Evolutionary conservation across 768 basidiomycete genomes (phyloP), one percentile per base, ranked within the genome.

Genomic region (Mycena olivaceomarginata): DNA sequence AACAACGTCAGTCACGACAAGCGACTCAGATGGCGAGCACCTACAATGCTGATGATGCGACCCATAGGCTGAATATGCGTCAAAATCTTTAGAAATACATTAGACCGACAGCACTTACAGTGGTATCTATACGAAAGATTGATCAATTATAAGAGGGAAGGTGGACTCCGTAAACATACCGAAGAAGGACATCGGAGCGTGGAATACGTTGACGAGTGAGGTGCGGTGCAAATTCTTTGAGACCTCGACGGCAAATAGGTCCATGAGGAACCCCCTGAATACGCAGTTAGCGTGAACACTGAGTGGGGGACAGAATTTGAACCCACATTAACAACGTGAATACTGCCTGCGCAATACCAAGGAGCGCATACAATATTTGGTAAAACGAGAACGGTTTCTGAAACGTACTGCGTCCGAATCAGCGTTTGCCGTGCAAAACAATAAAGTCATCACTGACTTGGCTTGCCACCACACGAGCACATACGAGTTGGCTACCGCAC

Each of bases 141-240:
- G 7, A 11, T 53, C 51, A 53, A 9, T 8, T n/a, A 53, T 48
- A 15, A 13, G 18, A 20, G 46, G 18, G 48, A 16, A 15, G 18
- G 15, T 12, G 15, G 18, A 51, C 18, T 51, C 15, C 15, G 57
- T 1, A 63, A 40, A 10, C 64, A 90, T 93, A 82, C 96, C 95
- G 78, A 95, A 96, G 85, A 94, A 95, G 0, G 91, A 89, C 92
- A 94, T 94, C 0, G 94, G 94, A 0, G 94, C 94, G 80, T 91
- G 89, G 81, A 94, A 93, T 40, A 94, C 87, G 64, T 91, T 90
- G 25, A 83, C 82, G 41, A 93, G 85, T 0, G 93, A 89, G 43
- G 87, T 82, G 56, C 89, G 87, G 81, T 95, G 93, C 2, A 96
- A 84, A 73, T 91, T 93, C 75, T 87, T 87, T 5, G 93, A 94